phyloP scores from a whole-genome alignment of 139 green algal genomes.

The Penium margaritaceum region DNA sequence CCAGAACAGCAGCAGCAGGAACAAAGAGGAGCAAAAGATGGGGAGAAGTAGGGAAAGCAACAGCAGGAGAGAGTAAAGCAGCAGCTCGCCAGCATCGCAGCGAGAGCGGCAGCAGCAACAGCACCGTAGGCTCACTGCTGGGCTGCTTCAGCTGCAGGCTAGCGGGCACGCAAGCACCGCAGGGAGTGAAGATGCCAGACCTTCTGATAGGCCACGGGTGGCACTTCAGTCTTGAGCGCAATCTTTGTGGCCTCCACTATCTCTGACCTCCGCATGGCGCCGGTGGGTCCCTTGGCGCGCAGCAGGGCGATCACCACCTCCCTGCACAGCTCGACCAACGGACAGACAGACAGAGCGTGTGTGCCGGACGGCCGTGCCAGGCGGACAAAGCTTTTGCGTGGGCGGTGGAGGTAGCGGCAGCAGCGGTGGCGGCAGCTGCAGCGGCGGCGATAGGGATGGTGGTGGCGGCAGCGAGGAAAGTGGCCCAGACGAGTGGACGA shows the following conservation, averaged over 20 bases:
- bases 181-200: not conserved
- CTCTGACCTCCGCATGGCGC: constrained; percentile 25
- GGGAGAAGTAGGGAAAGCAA: not conserved
- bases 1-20: too few species aligned
- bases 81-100: not conserved
- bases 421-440: too few species aligned
- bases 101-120: too few species aligned
- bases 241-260: constrained; percentile 40
- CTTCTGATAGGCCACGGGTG: constrained; percentile 22
- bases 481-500: too few species aligned
- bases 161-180: not conserved
- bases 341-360: too few species aligned
- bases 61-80: not conserved
- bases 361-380: too few species aligned
- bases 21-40: not conserved
- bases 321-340: too few species aligned
- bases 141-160: not conserved
- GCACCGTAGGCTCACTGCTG: too few species aligned
- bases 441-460: too few species aligned
- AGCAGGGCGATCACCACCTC: constrained; percentile 32
- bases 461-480: too few species aligned
- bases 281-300: not conserved
- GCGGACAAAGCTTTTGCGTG: too few species aligned
- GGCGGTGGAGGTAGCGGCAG: too few species aligned
- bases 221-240: constrained; percentile 30